A percentile compares a stretch with the other conserved stretches of the same genome.
Evolutionary conservation across 257 asterid species (phyloP).

Genomic region (Verbena officinalis): DNA sequence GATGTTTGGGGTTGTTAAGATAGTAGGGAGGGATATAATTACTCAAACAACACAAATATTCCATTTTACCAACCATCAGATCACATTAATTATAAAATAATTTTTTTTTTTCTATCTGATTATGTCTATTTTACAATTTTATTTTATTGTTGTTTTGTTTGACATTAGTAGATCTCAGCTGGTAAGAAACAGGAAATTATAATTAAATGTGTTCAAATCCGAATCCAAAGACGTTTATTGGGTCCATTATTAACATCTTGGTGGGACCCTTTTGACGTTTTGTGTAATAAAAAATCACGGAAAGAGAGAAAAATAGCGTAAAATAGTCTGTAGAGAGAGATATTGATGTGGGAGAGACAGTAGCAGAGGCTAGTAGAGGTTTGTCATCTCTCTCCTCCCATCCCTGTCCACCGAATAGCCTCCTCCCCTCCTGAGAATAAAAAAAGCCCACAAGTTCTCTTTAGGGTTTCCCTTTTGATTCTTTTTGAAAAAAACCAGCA

Average conservation of each 20-base stretch:
- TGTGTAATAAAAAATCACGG: constrained; percentile 27
- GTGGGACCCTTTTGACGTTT: constrained; percentile 29
- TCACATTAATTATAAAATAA: background rate
- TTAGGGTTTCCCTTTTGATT: constrained; percentile 26
- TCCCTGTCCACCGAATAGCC: constrained; percentile 44
- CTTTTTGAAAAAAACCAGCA: constrained; percentile 11
- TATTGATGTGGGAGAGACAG: constrained; percentile 39
- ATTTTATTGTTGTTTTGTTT: constrained; percentile 7
- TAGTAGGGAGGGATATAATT: background rate
- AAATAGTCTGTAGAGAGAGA: constrained; percentile 16
- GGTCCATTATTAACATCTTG: constrained; percentile 13
- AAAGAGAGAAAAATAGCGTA: constrained; percentile 24
- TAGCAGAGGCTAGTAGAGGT: constrained; percentile 7
- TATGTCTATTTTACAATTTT: background rate
- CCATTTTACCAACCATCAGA: constrained; percentile 19
- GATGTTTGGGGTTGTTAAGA: background rate
- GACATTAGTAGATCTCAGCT: constrained; percentile 22
- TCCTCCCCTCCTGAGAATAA: constrained; percentile 4
- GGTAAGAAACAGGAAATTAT: background rate
- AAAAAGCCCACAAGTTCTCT: constrained; percentile 26
- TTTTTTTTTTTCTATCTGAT: background rate
- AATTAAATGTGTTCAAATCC: constrained; percentile 24
- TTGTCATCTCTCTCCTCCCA: constrained; percentile 30
- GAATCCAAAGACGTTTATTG: constrained; percentile 31
- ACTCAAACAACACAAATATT: constrained; percentile 19